A percentile compares a stretch with the other conserved stretches of the same genome.
Conservation (phyloP, 2,329 filamentous ascomycete species). For the Fusarium heterosporum region DNA sequence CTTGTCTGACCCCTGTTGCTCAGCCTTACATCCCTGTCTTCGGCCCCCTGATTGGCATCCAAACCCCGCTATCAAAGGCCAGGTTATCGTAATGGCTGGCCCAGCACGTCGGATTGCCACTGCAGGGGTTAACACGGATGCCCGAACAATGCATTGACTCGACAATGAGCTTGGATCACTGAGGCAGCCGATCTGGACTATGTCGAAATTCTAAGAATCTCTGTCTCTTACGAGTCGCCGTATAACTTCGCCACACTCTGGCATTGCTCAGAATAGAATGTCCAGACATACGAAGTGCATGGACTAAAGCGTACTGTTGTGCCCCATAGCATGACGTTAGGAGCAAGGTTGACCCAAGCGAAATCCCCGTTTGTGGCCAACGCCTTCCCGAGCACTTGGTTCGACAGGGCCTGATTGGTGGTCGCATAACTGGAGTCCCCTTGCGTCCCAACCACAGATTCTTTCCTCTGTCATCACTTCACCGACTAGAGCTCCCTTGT, state of each 20-base stretch:
- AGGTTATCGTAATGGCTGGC: slow-evolving; percentile 29
- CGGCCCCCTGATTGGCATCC: slow-evolving; percentile 44
- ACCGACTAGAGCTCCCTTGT: slow-evolving; percentile 40
- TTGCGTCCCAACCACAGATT: slow-evolving; percentile 32
- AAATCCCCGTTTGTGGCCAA: slow-evolving; percentile 35
- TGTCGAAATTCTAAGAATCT: slow-evolving; percentile 10
- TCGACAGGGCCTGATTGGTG: slow-evolving; percentile 47
- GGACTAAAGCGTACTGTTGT: neutral
- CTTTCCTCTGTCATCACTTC: slow-evolving; percentile 32
- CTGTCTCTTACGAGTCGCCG: neutral
- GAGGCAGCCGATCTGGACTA: slow-evolving; percentile 18
- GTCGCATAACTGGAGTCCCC: slow-evolving; percentile 35
- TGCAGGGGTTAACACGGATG: slow-evolving; percentile 23
- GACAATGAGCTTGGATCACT: slow-evolving; percentile 24
- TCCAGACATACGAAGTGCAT: slow-evolving; percentile 5
- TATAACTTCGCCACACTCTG: neutral
- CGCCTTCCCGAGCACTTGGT: slow-evolving; percentile 42
- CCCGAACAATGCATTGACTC: slow-evolving; percentile 37
- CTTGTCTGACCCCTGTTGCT: slow-evolving; percentile 34
- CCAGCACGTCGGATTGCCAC: slow-evolving; percentile 25
- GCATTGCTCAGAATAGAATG: neutral
- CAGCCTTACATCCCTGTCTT: slow-evolving; percentile 39
- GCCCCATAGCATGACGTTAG: slow-evolving; percentile 32
- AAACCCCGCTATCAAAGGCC: slow-evolving; percentile 34
- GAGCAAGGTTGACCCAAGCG: slow-evolving; percentile 26